Evolutionary conservation across 2,329 filamentous ascomycete genomes (phyloP).

Genomic region (Alternaria incomplexa): DNA sequence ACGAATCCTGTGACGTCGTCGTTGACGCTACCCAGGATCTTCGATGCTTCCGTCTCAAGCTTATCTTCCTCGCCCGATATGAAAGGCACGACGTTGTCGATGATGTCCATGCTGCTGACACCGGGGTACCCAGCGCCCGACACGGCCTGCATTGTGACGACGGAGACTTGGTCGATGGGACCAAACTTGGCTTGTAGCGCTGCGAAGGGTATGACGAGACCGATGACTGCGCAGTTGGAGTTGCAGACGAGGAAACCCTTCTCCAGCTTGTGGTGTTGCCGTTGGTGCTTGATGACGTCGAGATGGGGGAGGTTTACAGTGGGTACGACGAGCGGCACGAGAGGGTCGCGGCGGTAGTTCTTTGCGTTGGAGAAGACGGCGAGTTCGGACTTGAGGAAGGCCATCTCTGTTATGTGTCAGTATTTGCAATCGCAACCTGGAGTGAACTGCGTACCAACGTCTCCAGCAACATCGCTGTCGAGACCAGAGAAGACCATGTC

Average conservation of each 20-base stretch:
- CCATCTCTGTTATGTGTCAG: conserved; percentile 66
- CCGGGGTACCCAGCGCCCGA: conserved; percentile 91
- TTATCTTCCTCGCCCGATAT: conserved; percentile 96
- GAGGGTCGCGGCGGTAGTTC: conserved; percentile 89
- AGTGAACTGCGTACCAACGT: conserved; percentile 71
- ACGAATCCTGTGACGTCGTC: conserved; percentile 74
- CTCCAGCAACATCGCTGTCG: conserved; percentile 89
- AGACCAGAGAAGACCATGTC: conserved; percentile 93
- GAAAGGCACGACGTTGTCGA: conserved; percentile 95
- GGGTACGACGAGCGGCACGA: conserved; percentile 91
- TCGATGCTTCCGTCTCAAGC: conserved; percentile 90
- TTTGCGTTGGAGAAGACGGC: conserved; percentile 97
- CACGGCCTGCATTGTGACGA: conserved; percentile 94
- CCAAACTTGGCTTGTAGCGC: conserved; percentile 88
- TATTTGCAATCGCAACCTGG: not conserved
- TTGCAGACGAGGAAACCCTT: conserved; percentile 97
- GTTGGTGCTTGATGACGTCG: conserved; percentile 87
- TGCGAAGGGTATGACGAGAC: conserved; percentile 91
- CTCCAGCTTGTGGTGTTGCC: conserved; percentile 71
- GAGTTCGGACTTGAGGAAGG: conserved; percentile 85
- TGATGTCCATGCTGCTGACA: conserved; percentile 89
- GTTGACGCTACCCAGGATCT: conserved; percentile 85
- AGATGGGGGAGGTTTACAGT: conserved; percentile 92
- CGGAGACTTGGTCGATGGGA: conserved; percentile 74
- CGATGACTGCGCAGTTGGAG: conserved; percentile 97